phyloP scores from a whole-genome alignment of 108 stramenopile genomes.

The Stephanodiscus triporus region DNA sequence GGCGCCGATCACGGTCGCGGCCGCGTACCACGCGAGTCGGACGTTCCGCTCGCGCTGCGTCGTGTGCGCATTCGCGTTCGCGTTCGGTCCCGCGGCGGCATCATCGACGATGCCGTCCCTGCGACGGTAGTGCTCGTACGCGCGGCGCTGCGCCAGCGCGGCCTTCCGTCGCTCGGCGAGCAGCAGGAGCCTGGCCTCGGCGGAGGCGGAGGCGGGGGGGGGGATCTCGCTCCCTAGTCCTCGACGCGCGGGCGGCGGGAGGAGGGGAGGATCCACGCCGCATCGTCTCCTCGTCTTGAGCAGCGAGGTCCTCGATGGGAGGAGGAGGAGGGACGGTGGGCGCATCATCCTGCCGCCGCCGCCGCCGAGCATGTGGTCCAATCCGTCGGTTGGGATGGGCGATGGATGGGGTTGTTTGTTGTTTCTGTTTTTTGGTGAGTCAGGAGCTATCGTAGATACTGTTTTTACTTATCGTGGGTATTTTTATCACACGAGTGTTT shows the following conservation, averaged over 20 bases:
- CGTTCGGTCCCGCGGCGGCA: no score
- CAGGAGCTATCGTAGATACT: no score
- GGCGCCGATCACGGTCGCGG: slow-evolving; percentile 79
- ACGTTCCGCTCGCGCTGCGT: slow-evolving; percentile 61
- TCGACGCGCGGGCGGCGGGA: not conserved
- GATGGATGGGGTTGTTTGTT: no score
- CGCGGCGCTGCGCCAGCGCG: slow-evolving; percentile 54
- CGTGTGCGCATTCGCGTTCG: no score
- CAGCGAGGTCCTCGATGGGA: not conserved
- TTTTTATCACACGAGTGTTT: no score
- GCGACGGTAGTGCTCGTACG: slow-evolving; percentile 74
- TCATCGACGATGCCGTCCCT: slow-evolving; percentile 31
- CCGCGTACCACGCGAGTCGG: slow-evolving; percentile 77
- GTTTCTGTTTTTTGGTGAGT: not conserved
- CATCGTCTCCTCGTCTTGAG: slow-evolving; percentile 5
- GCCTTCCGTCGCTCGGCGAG: slow-evolving; percentile 39
- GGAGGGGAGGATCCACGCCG: not conserved
- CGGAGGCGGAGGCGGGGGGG: not conserved
- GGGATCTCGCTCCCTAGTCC: slow-evolving; percentile 1
- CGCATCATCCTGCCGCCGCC: not conserved
- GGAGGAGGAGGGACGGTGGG: not conserved
- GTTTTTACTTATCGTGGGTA: no score
- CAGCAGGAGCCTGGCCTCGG: not conserved
- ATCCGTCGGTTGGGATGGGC: no score
- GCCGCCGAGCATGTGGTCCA: not conserved